Conservation (phyloP, 1,139 yeast species). For the Meyerozyma elateridarum region DNA sequence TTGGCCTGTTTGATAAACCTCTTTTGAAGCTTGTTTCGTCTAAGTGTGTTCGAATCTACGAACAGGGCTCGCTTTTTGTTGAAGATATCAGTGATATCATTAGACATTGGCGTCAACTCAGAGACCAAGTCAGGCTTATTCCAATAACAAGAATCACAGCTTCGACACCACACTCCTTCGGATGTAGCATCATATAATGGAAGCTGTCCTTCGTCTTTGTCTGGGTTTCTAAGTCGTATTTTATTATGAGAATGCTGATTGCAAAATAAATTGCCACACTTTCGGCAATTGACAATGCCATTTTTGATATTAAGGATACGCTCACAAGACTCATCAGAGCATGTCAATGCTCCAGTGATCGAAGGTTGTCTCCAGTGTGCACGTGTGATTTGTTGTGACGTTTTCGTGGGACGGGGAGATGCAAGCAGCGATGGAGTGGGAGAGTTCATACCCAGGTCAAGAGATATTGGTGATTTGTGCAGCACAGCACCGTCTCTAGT, state of each 20-base stretch:
- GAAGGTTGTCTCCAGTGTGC: constrained; percentile 62
- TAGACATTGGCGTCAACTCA: constrained; percentile 28
- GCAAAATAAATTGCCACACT: constrained; percentile 73
- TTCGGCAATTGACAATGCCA: constrained; percentile 58
- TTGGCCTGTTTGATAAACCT: constrained; percentile 48
- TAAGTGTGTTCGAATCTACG: constrained; percentile 42
- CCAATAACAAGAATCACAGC: constrained; percentile 61
- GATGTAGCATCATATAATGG: constrained; percentile 28
- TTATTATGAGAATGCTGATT: constrained; percentile 56
- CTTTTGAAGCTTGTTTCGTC: constrained; percentile 56
- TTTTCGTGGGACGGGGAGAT: constrained; percentile 1
- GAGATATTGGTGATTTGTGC: no score
- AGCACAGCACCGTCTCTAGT: no score
- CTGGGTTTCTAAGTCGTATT: constrained; percentile 40
- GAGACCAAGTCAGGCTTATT: constrained; percentile 52
- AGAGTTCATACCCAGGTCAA: no score
- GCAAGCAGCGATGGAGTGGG: no score
- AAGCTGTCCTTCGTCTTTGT: constrained; percentile 21
- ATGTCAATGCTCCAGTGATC: constrained; percentile 22
- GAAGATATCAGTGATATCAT: constrained; percentile 48
- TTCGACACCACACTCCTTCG: constrained; percentile 63
- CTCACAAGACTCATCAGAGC: constrained; percentile 35
- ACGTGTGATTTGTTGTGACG: constrained; percentile 31
- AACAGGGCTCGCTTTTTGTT: constrained; percentile 31
- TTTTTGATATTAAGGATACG: constrained; percentile 40